Evolutionary conservation across 345 rosid species (phyloP).

Genomic region (Sisymbrium altissimum): DNA sequence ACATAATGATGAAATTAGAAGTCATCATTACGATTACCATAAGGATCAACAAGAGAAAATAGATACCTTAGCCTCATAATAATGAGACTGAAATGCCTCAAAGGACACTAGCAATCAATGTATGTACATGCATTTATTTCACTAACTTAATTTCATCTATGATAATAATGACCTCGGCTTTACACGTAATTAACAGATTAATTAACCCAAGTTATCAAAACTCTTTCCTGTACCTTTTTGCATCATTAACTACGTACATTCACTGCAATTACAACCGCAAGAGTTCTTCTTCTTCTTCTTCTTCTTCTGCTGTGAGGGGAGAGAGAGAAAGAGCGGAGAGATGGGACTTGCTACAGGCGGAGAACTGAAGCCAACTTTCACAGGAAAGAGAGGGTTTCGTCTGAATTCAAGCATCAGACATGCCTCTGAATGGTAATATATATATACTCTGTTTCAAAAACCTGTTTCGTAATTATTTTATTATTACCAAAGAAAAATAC

Average conservation of each 20-base stretch:
- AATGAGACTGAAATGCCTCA: slow-evolving; percentile 7
- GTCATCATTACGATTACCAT: slow-evolving; percentile 17
- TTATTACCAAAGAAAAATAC: background rate
- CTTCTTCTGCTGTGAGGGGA: background rate
- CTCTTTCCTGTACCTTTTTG: slow-evolving; percentile 3
- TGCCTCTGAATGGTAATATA: slow-evolving; percentile 87
- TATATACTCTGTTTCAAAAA: slow-evolving; percentile 4
- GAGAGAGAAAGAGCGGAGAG: slow-evolving; percentile 24
- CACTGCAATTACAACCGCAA: slow-evolving; percentile 7
- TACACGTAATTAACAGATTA: slow-evolving; percentile 31
- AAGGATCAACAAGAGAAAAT: slow-evolving; percentile 1
- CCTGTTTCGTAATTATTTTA: background rate
- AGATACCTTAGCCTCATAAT: slow-evolving; percentile 8
- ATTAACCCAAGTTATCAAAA: background rate
- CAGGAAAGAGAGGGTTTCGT: slow-evolving; percentile 88
- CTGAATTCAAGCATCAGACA: slow-evolving; percentile 88
- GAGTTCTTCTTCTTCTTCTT: slow-evolving; percentile 15
- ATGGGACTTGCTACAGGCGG: slow-evolving; percentile 83
- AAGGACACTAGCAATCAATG: slow-evolving; percentile 10
- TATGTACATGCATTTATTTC: slow-evolving; percentile 21
- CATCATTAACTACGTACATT: slow-evolving; percentile 28
- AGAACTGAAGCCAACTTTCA: slow-evolving; percentile 75
- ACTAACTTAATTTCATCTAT: background rate
- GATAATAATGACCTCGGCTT: slow-evolving; percentile 29
- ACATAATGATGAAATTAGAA: slow-evolving; percentile 26